phyloP scores from a whole-genome alignment of 257 asterid species.

The Solanum etuberosum region DNA sequence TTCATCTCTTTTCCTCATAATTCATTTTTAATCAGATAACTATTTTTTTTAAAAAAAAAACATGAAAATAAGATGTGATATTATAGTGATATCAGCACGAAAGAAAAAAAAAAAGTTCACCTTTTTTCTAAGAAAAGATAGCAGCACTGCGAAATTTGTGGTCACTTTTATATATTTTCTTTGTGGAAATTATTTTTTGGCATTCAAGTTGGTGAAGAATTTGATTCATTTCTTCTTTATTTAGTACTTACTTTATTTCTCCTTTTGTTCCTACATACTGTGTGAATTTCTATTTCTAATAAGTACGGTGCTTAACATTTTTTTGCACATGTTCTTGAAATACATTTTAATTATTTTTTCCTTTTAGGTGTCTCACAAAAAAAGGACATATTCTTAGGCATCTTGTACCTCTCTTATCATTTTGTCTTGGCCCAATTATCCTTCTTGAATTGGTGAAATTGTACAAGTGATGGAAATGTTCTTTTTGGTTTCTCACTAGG shows the following conservation, averaged over 20 bases:
- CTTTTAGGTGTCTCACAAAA: background rate
- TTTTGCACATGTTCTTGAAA: background rate
- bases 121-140: background rate
- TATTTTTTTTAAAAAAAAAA: background rate
- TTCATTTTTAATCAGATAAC: background rate
- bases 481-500: accelerated
- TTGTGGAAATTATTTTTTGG: background rate
- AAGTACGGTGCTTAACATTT: background rate
- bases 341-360: background rate
- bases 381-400: background rate
- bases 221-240: background rate
- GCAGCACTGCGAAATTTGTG: background rate
- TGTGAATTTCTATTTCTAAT: background rate
- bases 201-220: background rate
- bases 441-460: background rate
- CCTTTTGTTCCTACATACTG: background rate
- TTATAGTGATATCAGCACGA: background rate
- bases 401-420: background rate
- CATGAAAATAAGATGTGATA: background rate
- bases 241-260: background rate
- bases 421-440: background rate
- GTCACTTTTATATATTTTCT: background rate
- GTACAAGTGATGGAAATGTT: background rate
- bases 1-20: background rate
- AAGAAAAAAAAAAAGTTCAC: background rate